Evolutionary conservation across 805 yeast genomes (phyloP), one percentile per base, ranked within the genome.

Genomic region (Clavispora santaluciae): DNA sequence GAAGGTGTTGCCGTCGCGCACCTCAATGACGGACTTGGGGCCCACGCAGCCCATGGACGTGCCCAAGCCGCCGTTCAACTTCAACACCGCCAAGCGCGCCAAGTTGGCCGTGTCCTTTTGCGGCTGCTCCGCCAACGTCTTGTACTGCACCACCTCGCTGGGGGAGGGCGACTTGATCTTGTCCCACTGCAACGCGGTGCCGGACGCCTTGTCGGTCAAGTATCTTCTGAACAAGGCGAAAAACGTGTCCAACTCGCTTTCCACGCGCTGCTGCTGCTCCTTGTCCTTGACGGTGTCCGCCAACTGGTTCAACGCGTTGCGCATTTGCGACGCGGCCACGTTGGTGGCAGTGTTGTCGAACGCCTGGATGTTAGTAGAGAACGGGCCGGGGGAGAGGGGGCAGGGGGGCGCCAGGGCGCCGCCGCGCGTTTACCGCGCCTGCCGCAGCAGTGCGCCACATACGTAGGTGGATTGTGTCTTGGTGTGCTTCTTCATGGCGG

Each of bases 21-120:
- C 99, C 72, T 93, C 99, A 61, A 93, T 93, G 51, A 93, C 95
- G 21, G 96, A 86, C 68, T 90, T 90, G 50, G 99, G 99, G 44
- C 99, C 99, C 48, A 93, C 97, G 72, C 99, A 93, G 43, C 99
- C 99, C 99, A 93, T 93, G 8, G 98, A 91, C 16, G 99, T 93
- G 61, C 99, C 99, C 54, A 93, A 76, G 33, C 99, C 99, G 74
- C 99, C 99, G 63, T 93, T 93, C 63, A 93, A 78, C 72, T 93
- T 93, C 66, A 93, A 76, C 31, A 93, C 99, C 7, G 97, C 98
- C 62, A 93, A 77, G 66, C 90, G 90, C 53, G 80, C 67, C 57
- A 93, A 74, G 63, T 79, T 74, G 45, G 68, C 64, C 34, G 64
- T 50, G 11, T 65, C 56, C 18, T 61, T 46, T 7, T 50, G 50